phyloP scores from a whole-genome alignment of 257 asterid genomes.

The Solanum peruvianum region DNA sequence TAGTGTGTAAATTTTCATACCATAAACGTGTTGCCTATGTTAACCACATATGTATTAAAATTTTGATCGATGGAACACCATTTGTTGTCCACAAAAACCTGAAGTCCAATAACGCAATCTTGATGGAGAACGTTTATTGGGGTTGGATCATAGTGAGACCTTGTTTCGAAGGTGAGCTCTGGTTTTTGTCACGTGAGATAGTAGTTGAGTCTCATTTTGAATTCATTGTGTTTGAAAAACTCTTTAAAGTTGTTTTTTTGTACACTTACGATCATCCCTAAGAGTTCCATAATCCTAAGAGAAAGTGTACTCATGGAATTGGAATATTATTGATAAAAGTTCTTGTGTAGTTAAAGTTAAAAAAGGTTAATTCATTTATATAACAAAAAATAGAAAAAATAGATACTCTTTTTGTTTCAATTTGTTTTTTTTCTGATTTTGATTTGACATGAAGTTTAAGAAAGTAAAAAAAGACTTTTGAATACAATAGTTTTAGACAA shows the following conservation, averaged over 20 bases:
- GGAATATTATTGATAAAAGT: slow-evolving; percentile 55
- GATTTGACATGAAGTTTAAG: background rate
- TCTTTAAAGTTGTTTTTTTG: too few relatives aligned
- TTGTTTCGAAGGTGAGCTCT: background rate
- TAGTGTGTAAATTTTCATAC: background rate
- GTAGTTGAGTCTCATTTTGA: background rate
- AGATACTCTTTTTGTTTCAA: background rate
- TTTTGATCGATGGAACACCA: background rate
- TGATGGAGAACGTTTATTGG: background rate
- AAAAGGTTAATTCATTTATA: background rate
- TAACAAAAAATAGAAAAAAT: background rate
- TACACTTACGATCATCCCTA: background rate
- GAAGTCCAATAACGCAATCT: background rate
- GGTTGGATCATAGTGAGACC: background rate
- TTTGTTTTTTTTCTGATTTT: too few relatives aligned
- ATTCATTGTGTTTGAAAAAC: too few relatives aligned
- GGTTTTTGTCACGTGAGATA: background rate
- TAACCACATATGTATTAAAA: background rate
- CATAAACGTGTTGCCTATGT: background rate
- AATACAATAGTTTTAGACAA: too few relatives aligned
- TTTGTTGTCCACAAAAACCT: background rate
- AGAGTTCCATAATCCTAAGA: background rate
- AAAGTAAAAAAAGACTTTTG: background rate
- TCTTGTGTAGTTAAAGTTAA: slow-evolving; percentile 17
- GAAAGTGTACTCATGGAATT: background rate